A percentile compares a stretch with the other conserved stretches of the same genome.
These are phyloP conservation scores for Amorphotheca resinae DNA, from an alignment of 495 filamentous ascomycete genomes.

Conservation along the genomic window DNA sequence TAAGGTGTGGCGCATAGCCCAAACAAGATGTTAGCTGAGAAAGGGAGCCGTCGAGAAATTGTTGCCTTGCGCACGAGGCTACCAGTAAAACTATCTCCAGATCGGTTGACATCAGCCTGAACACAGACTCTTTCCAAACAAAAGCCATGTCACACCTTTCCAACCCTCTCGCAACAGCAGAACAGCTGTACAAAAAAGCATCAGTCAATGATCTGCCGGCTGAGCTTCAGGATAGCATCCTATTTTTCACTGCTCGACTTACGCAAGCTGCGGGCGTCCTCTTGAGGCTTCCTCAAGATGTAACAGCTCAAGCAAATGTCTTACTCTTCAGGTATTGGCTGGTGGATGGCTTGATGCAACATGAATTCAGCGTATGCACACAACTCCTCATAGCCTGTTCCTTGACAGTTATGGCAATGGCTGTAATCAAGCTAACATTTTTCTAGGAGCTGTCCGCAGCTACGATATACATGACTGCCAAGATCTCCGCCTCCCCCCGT, in stretches of 20 bases:
- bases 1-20: too few species aligned
- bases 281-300: conserved; percentile 74
- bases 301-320: conserved; percentile 82
- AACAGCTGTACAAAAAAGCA: conserved; percentile 50
- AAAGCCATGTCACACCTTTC: conserved; percentile 44
- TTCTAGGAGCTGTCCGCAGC: conserved; percentile 72
- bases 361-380: conserved; percentile 36
- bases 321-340: conserved; percentile 81
- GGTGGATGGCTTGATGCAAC: conserved; percentile 22
- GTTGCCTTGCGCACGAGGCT: conserved; percentile 14
- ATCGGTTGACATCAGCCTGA: too few species aligned
- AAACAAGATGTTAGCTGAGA: too few species aligned
- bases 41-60: too few species aligned
- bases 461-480: conserved; percentile 69
- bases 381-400: too few species aligned
- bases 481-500: conserved; percentile 65
- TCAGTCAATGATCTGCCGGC: conserved; percentile 54
- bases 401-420: conserved; percentile 6
- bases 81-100: not conserved
- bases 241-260: conserved; percentile 57
- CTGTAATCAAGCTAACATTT: not conserved
- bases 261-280: conserved; percentile 83
- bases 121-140: not conserved
- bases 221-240: conserved; percentile 63
- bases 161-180: conserved; percentile 75